These are phyloP conservation scores for Mytilinidion resinicola DNA, from an alignment of 495 filamentous ascomycete genomes.

Conservation along the genomic window DNA sequence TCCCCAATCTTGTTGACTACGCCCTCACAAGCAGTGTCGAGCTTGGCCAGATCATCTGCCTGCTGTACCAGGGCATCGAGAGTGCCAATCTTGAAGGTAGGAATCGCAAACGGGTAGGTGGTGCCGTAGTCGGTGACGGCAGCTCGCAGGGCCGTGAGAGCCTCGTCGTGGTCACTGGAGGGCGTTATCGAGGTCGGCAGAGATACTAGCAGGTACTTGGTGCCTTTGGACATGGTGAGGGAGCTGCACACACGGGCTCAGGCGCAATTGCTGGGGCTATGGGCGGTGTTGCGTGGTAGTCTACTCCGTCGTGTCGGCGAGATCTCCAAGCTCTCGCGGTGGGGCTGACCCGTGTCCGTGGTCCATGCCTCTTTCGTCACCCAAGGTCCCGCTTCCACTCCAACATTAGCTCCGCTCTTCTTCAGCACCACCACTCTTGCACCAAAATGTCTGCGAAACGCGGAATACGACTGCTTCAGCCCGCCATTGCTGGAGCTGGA, in stretches of 20 bases:
- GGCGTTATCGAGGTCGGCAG: slow-evolving; percentile 67
- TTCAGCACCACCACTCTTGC: background rate
- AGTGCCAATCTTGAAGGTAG: slow-evolving; percentile 95
- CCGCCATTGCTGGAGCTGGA: slow-evolving; percentile 11
- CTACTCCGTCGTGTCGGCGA: too few species aligned
- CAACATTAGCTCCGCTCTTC: background rate
- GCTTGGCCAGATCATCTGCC: slow-evolving; percentile 89
- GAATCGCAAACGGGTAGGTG: slow-evolving; percentile 72
- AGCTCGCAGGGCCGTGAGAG: slow-evolving; percentile 60
- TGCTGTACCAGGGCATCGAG: slow-evolving; percentile 94
- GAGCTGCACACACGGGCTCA: background rate
- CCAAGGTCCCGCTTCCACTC: too few species aligned
- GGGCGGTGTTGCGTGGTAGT: background rate
- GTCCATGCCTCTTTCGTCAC: slow-evolving; percentile 6
- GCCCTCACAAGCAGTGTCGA: slow-evolving; percentile 68
- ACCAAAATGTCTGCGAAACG: slow-evolving; percentile 19
- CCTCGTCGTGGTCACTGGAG: slow-evolving; percentile 72
- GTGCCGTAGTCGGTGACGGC: slow-evolving; percentile 73
- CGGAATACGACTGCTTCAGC: slow-evolving; percentile 5
- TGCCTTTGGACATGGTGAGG: slow-evolving; percentile 51
- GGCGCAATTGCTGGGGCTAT: background rate
- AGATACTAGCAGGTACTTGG: slow-evolving; percentile 59
- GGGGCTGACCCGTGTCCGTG: background rate
- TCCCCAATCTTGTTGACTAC: slow-evolving; percentile 87
- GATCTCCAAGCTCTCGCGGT: background rate